Conservation (phyloP, 2,329 filamentous ascomycete species). For the Diaporthe humulicola region DNA sequence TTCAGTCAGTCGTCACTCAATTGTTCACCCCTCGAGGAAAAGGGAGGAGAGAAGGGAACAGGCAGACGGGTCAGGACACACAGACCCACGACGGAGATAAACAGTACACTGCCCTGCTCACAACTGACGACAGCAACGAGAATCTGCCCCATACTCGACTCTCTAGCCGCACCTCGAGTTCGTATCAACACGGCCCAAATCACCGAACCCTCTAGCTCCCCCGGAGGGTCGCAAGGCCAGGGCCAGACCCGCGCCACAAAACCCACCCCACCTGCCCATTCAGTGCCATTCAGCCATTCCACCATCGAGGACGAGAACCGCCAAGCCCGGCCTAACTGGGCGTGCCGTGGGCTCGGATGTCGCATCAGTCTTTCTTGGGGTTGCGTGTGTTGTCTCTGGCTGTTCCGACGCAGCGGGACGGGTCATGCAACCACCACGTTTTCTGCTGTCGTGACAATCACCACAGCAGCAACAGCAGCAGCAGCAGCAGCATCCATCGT, state of each 20-base stretch:
- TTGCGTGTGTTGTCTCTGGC: neutral
- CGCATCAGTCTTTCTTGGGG: neutral
- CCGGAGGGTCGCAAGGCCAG: neutral
- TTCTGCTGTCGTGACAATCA: neutral
- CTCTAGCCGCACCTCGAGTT: slow-evolving; percentile 6
- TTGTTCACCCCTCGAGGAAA: too few species aligned
- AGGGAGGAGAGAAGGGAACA: too few species aligned
- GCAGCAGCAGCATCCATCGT: neutral
- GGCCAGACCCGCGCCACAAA: slow-evolving; percentile 27
- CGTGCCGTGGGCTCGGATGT: slow-evolving; percentile 9
- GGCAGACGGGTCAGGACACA: neutral
- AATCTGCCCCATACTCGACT: neutral
- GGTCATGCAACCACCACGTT: neutral
- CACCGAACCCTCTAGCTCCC: slow-evolving; percentile 28
- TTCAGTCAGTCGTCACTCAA: neutral
- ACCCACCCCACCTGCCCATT: neutral
- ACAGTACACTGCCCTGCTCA: neutral
- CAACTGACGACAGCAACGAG: neutral
- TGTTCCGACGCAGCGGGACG: neutral
- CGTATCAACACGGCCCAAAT: slow-evolving; percentile 25
- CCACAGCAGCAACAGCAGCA: neutral
- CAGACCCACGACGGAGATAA: neutral
- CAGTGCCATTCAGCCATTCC: neutral
- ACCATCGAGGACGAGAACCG: too few species aligned
- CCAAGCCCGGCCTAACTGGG: neutral